Conservation (phyloP, 139 green algal species). For the Chlamydomonas urium region DNA sequence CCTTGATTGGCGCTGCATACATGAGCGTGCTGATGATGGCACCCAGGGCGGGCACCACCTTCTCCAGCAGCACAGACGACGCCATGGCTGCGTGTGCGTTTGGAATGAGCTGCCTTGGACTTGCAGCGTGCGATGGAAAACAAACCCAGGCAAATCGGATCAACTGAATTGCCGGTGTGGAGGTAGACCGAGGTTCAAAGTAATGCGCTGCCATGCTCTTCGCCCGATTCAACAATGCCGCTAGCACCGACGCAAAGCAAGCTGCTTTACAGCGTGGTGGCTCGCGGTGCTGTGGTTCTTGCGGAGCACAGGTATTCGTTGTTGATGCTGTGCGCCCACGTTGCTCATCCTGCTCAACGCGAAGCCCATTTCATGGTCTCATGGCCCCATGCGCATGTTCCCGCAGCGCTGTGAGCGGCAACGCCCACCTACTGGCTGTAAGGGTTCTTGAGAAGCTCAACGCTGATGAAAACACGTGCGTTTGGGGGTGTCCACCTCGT, state of each 20-base stretch:
- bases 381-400: too few species aligned
- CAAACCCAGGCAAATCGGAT: too few species aligned
- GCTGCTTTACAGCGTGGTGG: conserved; percentile 72
- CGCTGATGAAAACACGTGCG: conserved; percentile 52
- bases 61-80: too few species aligned
- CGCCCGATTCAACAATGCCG: background rate
- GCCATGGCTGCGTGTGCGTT: too few species aligned
- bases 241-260: conserved; percentile 1
- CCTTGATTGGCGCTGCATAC: background rate
- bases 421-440: conserved; percentile 68
- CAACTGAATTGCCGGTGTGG: too few species aligned
- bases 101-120: too few species aligned
- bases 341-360: background rate
- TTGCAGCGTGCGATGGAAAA: too few species aligned
- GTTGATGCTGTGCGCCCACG: too few species aligned
- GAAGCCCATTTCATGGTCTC: background rate
- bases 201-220: too few species aligned
- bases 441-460: conserved; percentile 77
- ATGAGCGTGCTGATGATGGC: background rate
- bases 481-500: too few species aligned
- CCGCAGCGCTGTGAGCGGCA: conserved; percentile 59
- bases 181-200: too few species aligned
- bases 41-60: background rate
- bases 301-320: conserved; percentile 63
- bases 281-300: conserved; percentile 65